Evolutionary conservation across 1,284 basidiomycete species (phyloP).

Genomic region (Polyporus tsugae): DNA sequence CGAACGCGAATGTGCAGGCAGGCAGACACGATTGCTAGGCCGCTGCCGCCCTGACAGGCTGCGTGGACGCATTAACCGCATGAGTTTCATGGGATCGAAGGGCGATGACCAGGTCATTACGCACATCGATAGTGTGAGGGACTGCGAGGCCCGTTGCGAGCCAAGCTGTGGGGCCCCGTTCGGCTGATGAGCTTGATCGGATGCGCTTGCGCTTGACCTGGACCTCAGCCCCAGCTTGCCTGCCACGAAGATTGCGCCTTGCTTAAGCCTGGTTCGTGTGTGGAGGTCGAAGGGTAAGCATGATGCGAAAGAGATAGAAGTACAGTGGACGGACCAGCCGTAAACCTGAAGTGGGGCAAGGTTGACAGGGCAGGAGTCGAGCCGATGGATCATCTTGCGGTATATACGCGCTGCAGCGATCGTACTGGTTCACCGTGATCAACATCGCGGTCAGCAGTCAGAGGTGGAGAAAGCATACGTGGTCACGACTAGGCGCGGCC

Average conservation of each 20-base stretch:
- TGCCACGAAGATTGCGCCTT: background rate
- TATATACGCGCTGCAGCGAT: constrained; percentile 16
- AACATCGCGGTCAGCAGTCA: background rate
- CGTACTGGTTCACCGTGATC: constrained; percentile 1
- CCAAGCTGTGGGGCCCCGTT: background rate
- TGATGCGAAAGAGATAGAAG: background rate
- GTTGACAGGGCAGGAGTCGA: constrained; percentile 14
- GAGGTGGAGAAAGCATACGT: constrained; percentile 3
- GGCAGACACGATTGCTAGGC: constrained; percentile 4
- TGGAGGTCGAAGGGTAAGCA: background rate
- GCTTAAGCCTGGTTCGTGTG: background rate
- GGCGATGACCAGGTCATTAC: background rate
- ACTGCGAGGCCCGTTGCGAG: background rate
- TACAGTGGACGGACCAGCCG: background rate
- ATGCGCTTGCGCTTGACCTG: background rate
- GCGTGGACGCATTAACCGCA: background rate
- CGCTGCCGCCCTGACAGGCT: background rate
- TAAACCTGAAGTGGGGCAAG: background rate
- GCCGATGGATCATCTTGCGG: constrained; percentile 22
- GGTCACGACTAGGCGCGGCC: constrained; percentile 10
- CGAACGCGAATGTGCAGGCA: constrained; percentile 21
- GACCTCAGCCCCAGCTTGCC: background rate
- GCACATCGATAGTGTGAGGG: background rate
- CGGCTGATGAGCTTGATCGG: background rate
- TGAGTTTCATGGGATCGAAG: background rate